phyloP scores from a whole-genome alignment of 805 yeast genomes.

The Teunomyces aglyptinius region DNA sequence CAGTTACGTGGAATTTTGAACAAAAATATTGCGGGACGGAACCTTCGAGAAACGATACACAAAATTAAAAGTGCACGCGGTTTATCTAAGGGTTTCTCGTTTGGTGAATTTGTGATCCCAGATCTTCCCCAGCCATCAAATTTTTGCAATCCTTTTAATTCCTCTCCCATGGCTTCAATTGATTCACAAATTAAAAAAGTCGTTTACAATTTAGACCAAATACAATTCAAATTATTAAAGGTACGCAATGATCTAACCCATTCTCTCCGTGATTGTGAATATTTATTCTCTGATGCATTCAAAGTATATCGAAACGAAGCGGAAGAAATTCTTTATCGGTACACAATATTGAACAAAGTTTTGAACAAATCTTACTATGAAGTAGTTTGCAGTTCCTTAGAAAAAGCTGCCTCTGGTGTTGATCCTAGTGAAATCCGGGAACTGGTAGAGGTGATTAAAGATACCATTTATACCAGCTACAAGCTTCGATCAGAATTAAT shows the following conservation, averaged over 20 bases:
- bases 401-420: background rate
- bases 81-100: too few relatives aligned
- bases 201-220: background rate
- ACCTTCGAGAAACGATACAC: slow-evolving; percentile 3
- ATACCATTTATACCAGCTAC: background rate
- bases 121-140: too few relatives aligned
- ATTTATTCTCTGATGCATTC: background rate
- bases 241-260: background rate
- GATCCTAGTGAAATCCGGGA: background rate
- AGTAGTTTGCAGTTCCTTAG: background rate
- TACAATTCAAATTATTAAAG: background rate
- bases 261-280: background rate
- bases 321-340: background rate
- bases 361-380: background rate
- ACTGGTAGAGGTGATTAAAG: background rate
- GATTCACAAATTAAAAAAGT: background rate
- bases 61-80: background rate
- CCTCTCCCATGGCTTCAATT: background rate
- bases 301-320: background rate
- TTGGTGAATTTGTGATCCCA: too few relatives aligned
- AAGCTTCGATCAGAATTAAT: background rate
- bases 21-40: slow-evolving; percentile 4
- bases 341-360: background rate
- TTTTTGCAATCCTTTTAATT: background rate
- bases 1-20: slow-evolving; percentile 1